Base-by-base conservation (phyloP, 129 eudicot species). In the Escallonia herrerae region DNA sequence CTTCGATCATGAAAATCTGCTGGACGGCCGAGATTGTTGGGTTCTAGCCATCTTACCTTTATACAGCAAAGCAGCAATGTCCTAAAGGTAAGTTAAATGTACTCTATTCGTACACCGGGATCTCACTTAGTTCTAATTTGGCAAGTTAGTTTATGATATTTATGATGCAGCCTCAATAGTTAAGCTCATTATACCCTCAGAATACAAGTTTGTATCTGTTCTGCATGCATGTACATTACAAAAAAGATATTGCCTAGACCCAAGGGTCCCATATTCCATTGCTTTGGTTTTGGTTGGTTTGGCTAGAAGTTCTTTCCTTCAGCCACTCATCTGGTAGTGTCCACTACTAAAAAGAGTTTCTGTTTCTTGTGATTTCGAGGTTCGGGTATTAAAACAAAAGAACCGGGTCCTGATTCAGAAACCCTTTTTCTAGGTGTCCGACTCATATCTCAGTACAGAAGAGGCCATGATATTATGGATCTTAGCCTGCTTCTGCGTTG, bases 291-390 rank as follows among this genome's bases (percentile, higher is more conserved):
- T 22, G 33, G 33, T 22, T 22, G 33, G 73, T 58, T 33, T 64
- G 63, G 65, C 63, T 58, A 14, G 50, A 69, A 51, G 47, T 69
- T 59, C 48, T 58, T 41, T 59, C 43, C 50, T 38, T 46, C 11
- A 9, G 11, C 58, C 66, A 69, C 66, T 69, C 55, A 63, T 68
- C 48, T 49, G 33, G 38, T 39, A 40, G 12, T 64, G 58, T 64
- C 39, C 7, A 40, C 40, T 59, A 59, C 43, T 59, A 59, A 22
- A 22, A 22, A 22, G 33, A 13, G 6, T 39, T 59, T 14, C 33
- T 59, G 64, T n/a, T 39, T 60, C 40, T 15, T 58, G 45, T 37
- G 64, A 22, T 39, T 60, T 58, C 15, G 33, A 39, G 14, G 8
- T 60, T 22, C 33, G 64, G 62, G n/a, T 60, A 37, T 13, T 22